phyloP scores from a whole-genome alignment of 139 green algal species.

The Asterochloris erici region DNA sequence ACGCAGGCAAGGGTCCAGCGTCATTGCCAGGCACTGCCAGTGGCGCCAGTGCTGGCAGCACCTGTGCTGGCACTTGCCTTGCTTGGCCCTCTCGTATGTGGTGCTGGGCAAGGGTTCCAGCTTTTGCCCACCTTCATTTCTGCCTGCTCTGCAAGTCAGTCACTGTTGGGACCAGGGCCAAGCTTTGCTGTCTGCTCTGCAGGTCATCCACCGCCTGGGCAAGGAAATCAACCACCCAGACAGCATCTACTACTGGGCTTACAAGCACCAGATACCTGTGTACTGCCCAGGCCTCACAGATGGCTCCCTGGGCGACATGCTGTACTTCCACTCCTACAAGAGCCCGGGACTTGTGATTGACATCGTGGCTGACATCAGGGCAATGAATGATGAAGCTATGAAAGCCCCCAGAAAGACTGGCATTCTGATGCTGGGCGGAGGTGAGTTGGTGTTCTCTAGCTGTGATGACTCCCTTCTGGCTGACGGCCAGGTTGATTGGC shows the following conservation, averaged over 20 bases:
- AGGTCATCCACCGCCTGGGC: constrained; percentile 76
- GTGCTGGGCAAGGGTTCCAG: background rate
- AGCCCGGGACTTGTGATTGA: constrained; percentile 70
- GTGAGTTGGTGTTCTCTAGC: constrained; percentile 24
- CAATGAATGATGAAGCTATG: constrained; percentile 93
- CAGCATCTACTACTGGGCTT: constrained; percentile 92
- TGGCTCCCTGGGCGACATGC: constrained; percentile 94
- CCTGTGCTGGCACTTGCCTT: too few species aligned
- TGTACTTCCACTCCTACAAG: constrained; percentile 97
- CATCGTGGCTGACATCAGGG: constrained; percentile 58
- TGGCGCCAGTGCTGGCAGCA: too few species aligned
- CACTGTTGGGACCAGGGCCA: background rate
- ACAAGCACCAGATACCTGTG: constrained; percentile 89
- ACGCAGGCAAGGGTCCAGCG: too few species aligned
- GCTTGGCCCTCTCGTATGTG: too few species aligned
- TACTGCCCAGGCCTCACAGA: constrained; percentile 96
- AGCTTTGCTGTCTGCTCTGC: constrained; percentile 2
- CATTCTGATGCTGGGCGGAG: constrained; percentile 92
- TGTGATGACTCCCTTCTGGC: too few species aligned
- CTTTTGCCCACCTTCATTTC: background rate
- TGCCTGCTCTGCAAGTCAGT: background rate
- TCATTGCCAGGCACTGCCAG: too few species aligned
- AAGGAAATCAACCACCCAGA: constrained; percentile 86
- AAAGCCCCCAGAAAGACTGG: constrained; percentile 83
- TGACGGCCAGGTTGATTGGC: too few species aligned